Evolutionary conservation across 805 yeast genomes (phyloP).

Genomic region (Sungouiella thailandica): DNA sequence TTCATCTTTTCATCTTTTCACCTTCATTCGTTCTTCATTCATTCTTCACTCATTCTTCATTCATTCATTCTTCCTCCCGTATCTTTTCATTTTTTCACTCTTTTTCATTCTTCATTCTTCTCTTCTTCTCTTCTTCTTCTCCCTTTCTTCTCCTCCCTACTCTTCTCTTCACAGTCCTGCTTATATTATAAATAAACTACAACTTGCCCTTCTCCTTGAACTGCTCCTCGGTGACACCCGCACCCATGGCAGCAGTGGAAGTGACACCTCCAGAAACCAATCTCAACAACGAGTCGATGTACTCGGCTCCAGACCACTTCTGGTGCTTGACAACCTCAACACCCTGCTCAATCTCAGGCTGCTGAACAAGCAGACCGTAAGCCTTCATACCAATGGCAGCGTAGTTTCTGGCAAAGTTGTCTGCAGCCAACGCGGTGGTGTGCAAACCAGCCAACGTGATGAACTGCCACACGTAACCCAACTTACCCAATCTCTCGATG

Average conservation of each 20-base stretch:
- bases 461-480: conserved; percentile 97
- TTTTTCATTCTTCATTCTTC: no score
- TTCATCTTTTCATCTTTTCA: no score
- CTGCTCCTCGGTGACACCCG: conserved; percentile 96
- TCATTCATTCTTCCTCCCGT: no score
- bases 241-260: conserved; percentile 97
- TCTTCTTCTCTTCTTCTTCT: no score
- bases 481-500: conserved; percentile 76
- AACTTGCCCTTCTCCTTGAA: conserved; percentile 47
- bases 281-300: conserved; percentile 84
- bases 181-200: no score
- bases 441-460: conserved; percentile 96
- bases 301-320: conserved; percentile 98
- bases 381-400: conserved; percentile 90
- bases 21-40: no score
- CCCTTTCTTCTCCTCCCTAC: no score
- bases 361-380: conserved; percentile 83
- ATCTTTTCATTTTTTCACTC: no score
- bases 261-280: conserved; percentile 92
- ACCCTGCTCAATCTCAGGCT: conserved; percentile 78
- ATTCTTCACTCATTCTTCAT: no score
- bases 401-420: conserved; percentile 75
- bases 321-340: conserved; percentile 97
- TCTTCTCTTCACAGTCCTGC: no score
- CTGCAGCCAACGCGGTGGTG: conserved; percentile 89